These are phyloP conservation scores for Penicillium sp. DNA, from an alignment of 2,329 filamentous ascomycete species.

Conservation along the genomic window DNA sequence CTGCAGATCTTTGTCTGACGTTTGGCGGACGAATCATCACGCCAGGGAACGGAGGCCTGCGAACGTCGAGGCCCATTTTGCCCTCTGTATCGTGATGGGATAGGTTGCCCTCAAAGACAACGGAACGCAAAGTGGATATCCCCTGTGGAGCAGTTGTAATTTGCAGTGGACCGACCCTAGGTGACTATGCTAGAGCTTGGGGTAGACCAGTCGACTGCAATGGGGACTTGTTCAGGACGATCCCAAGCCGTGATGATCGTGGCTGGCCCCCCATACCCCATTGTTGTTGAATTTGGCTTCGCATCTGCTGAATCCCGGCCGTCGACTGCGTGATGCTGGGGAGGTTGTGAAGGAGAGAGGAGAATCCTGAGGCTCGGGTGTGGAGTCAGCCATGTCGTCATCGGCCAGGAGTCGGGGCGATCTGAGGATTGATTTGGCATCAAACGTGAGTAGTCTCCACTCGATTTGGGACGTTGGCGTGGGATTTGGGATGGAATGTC, in stretches of 20 bases:
- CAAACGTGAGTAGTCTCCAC: not conserved
- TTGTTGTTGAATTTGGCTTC: not conserved
- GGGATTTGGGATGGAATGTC: too few species aligned
- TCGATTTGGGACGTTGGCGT: not conserved
- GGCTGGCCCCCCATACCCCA: not conserved
- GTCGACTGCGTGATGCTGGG: not conserved
- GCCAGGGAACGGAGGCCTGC: not conserved
- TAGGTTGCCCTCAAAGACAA: slow-evolving; percentile 7
- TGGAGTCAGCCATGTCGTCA: slow-evolving; percentile 25
- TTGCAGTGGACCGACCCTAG: slow-evolving; percentile 5
- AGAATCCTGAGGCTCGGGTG: slow-evolving; percentile 21
- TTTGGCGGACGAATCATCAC: slow-evolving; percentile 21
- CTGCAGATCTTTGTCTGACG: slow-evolving; percentile 31
- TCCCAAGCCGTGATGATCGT: not conserved
- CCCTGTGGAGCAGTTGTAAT: slow-evolving; percentile 5
- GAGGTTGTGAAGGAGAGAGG: not conserved
- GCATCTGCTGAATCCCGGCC: too few species aligned
- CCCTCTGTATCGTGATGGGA: slow-evolving; percentile 7
- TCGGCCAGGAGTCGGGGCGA: slow-evolving; percentile 17
- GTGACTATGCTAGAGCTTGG: slow-evolving; percentile 6
- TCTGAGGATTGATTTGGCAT: slow-evolving; percentile 20
- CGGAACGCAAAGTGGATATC: slow-evolving; percentile 17
- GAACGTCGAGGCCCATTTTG: slow-evolving; percentile 16
- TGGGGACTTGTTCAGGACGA: not conserved
- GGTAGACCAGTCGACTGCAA: not conserved